Percentiles rank a stretch among this genome's conserved stretches.
These are phyloP conservation scores for Knufia petricola DNA, from an alignment of 2,329 filamentous ascomycete genomes.

Conservation along the genomic window DNA sequence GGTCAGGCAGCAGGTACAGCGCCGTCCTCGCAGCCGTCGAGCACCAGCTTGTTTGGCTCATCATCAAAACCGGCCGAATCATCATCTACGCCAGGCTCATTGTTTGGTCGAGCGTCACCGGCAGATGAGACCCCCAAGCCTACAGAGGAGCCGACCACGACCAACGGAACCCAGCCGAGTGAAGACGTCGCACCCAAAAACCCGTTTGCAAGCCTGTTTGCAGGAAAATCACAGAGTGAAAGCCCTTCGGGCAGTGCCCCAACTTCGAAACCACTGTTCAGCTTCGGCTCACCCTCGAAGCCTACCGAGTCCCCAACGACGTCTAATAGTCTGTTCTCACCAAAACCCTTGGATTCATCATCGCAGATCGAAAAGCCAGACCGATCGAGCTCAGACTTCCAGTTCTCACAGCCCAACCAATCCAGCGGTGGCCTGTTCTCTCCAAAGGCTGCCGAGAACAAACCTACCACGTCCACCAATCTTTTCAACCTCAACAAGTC, in stretches of 20 bases:
- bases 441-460: not conserved
- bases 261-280: constrained; percentile 10
- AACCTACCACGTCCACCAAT: not conserved
- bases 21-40: not conserved
- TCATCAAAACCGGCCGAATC: not conserved
- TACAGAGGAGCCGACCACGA: not conserved
- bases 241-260: not conserved
- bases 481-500: constrained; percentile 7
- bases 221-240: not conserved
- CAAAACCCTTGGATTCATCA: not conserved
- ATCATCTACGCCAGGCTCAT: not conserved
- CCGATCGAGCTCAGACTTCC: not conserved
- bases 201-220: constrained; percentile 7
- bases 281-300: constrained; percentile 11
- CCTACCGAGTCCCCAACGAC: not conserved
- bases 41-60: not conserved
- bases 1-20: not conserved
- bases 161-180: not conserved
- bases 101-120: not conserved
- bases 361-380: not conserved
- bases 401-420: not conserved
- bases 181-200: constrained; percentile 4
- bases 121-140: not conserved
- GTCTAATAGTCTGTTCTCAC: not conserved
- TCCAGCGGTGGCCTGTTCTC: constrained; percentile 7